Evolutionary conservation across 176 grass and related monocot species (phyloP), one percentile per base, ranked within the genome.

Genomic region (Poa pratensis): DNA sequence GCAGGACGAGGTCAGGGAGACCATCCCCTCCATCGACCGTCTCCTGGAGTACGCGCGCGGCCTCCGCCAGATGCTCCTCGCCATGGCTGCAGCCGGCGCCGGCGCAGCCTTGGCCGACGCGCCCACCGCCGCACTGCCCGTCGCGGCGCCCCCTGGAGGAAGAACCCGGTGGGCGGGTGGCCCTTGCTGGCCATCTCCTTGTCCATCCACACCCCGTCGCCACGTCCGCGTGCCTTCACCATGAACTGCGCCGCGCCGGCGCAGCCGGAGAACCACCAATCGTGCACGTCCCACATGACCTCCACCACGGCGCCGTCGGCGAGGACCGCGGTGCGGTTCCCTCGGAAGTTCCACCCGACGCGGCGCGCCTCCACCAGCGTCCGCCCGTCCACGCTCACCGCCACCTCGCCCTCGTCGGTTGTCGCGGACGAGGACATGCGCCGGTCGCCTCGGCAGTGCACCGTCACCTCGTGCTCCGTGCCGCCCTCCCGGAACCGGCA

Each of bases 281-380:
- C 92, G 90, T 93, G 92, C 43, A 97, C 93, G 64, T 97, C 94
- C 94, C 94, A 97, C 94, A 94, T 94, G 69, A 97, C 87, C 85
- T 97, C 94, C 24, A 97, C 83, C 8, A 92, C 88, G 8, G 92
- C 81, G 23, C 90, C 95, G 72, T 94, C 95, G 5, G 84, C 78
- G 4, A 93, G 88, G 26, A 94, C 88, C 3, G 77, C 88, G 3
- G 88, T 91, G 69, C 90, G 90, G 90, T 97, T 97, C 5, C 92
- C 90, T 27, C 92, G 81, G 80, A 97, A 97, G 70, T 94, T 97
- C 95, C 92, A 97, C 75, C 85, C 91, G 15, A 95, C 86, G 19
- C 87, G 65, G 61, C 82, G 80, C 75, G 92, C 90, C 46, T 89
- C 81, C 75, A 93, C 92, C 48, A 91, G 86, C 82, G 67, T 88